Percentiles rank a stretch among this genome's conserved stretches.
Conservation (phyloP, 2,329 filamentous ascomycete species). For the Trematosphaeria pertusa region DNA sequence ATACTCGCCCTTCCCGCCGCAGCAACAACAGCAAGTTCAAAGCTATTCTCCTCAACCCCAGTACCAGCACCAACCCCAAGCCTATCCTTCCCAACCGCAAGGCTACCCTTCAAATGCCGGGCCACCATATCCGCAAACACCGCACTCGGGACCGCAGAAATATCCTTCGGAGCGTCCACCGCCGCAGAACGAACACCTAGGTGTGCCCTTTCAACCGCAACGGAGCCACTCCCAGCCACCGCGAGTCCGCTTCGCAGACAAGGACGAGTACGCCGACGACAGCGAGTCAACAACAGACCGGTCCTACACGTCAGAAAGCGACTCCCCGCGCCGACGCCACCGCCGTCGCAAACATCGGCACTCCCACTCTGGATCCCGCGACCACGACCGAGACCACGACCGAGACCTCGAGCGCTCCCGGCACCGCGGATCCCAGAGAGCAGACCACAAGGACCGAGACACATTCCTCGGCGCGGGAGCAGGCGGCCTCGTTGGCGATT, state of each 20-base stretch:
- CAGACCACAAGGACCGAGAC: slow-evolving; percentile 38
- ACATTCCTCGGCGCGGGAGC: slow-evolving; percentile 55
- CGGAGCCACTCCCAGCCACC: slow-evolving; percentile 43
- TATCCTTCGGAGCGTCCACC: slow-evolving; percentile 25
- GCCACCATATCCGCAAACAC: slow-evolving; percentile 14
- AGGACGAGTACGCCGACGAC: slow-evolving; percentile 28
- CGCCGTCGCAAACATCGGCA: slow-evolving; percentile 23
- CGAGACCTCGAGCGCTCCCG: slow-evolving; percentile 11
- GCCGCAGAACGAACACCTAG: slow-evolving; percentile 30
- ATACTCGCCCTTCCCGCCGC: slow-evolving; percentile 25
- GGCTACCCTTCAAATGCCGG: neutral
- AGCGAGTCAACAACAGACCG: slow-evolving; percentile 17
- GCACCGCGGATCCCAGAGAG: slow-evolving; percentile 16
- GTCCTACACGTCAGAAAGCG: slow-evolving; percentile 24
- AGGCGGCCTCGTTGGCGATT: slow-evolving; percentile 53
- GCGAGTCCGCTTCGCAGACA: slow-evolving; percentile 39
- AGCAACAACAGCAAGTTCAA: slow-evolving; percentile 17
- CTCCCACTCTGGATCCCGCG: slow-evolving; percentile 15
- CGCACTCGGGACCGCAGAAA: slow-evolving; percentile 22
- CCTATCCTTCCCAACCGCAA: slow-evolving; percentile 30
- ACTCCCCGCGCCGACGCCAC: slow-evolving; percentile 20
- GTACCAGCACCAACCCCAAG: slow-evolving; percentile 27
- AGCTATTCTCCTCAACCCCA: slow-evolving; percentile 26
- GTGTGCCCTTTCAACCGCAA: slow-evolving; percentile 30
- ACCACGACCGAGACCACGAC: slow-evolving; percentile 17